Evolutionary conservation across 805 yeast genomes (phyloP), one percentile per base, ranked within the genome.

Genomic region (Hanseniaspora nectarophila): DNA sequence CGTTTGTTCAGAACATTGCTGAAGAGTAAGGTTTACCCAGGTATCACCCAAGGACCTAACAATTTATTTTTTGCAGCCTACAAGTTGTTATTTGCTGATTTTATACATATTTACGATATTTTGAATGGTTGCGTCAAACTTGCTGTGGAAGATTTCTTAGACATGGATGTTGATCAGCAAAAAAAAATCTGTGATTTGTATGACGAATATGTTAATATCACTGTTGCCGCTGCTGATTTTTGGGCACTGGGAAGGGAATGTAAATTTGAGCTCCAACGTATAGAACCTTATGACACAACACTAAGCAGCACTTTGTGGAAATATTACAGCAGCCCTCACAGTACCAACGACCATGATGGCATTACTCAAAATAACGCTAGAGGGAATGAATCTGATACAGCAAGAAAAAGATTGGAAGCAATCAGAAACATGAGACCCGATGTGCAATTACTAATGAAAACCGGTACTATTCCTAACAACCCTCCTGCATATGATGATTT

Each of bases 261-360:
- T 2, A 88, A 87, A 60, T 71, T 90, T 57, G 89, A 82, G 60
- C 95, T 92, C 32, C 98, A 97, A 33, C 88, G 95, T 13, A 89
- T 92, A 56, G 86, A 86, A 63, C 98, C 92, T 67, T 97, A 97
- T 1, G 97, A 97, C 21, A 89, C 97, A 2, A 92, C 95, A 23
- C 73, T 92, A 57, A 84, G 95, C 3, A 75, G 80, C 31, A 81
- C 94, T 13, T 75, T 92, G 56, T 92, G 87, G 62, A 96, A 89
- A 59, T 94, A 90, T 65, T 70, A 92, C 58, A 76, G 89, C 62
- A 42, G 35, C 37, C 45, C 45, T 48, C 31, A 37, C 26, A 34
- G 29, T 38, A 26, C 16, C n/a, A n/a, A n/a, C n/a, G n/a, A n/a
- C n/a, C n/a, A n/a, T n/a, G n/a, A n/a, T n/a, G n/a, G n/a, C n/a